These are phyloP conservation scores for Pseudopediastrum boryanum DNA, from an alignment of 139 green algal species.

Conservation along the genomic window DNA sequence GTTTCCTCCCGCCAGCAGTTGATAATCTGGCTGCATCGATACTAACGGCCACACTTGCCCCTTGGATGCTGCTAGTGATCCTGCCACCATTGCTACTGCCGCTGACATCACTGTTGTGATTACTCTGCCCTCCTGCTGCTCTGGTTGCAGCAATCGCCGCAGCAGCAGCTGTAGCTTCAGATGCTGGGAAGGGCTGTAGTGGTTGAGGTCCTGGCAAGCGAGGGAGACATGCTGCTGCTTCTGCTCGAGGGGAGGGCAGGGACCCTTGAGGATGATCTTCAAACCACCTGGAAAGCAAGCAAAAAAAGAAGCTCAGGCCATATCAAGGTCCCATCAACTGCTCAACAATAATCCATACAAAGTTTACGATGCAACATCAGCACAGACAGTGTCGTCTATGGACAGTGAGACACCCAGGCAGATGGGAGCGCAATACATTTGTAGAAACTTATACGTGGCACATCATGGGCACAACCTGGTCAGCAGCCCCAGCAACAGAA, in stretches of 20 bases:
- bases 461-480: not conserved
- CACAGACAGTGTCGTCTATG: not conserved
- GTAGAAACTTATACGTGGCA: not conserved
- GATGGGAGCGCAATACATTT: not conserved
- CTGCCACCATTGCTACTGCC: not conserved
- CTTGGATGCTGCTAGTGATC: too few relatives aligned
- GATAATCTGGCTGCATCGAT: too few relatives aligned
- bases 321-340: too few relatives aligned
- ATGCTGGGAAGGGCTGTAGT: not conserved
- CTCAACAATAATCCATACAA: not conserved
- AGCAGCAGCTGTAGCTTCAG: not conserved
- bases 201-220: slow-evolving; percentile 2
- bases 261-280: slow-evolving; percentile 3
- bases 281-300: slow-evolving; percentile 24
- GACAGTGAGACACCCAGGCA: not conserved
- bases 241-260: not conserved
- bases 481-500: not conserved
- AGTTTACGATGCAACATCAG: not conserved
- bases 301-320: not conserved
- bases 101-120: not conserved
- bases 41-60: too few relatives aligned
- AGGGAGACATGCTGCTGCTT: slow-evolving; percentile 26
- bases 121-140: too few relatives aligned
- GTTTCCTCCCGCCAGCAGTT: too few relatives aligned
- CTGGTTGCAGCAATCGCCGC: not conserved